A percentile compares a stretch with the other conserved stretches of the same genome.
These are phyloP conservation scores for Baffinella frigidus DNA, from an alignment of 208 protist species.

Conservation along the genomic window DNA sequence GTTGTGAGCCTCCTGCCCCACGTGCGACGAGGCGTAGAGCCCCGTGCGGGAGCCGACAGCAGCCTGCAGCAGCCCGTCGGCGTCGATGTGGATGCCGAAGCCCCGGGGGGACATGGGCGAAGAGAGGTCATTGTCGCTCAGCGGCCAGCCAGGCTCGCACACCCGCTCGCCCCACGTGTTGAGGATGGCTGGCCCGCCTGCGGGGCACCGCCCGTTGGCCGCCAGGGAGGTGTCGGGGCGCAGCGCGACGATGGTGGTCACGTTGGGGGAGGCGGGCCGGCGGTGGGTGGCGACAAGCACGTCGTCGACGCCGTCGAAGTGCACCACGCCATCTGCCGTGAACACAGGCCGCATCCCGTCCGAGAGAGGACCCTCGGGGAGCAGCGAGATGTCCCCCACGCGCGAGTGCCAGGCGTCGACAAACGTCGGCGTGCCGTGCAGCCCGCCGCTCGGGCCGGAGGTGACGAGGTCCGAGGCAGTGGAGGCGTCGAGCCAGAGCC, in stretches of 20 bases:
- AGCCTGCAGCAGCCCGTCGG: not conserved
- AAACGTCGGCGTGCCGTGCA: not conserved
- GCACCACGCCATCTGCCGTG: not conserved
- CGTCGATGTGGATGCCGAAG: not conserved
- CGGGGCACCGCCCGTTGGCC: not conserved
- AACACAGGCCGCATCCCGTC: not conserved
- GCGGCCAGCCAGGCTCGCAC: not conserved
- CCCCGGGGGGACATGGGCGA: not conserved
- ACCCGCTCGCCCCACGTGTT: not conserved
- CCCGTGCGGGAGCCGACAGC: not conserved
- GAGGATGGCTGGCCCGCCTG: not conserved
- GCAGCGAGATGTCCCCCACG: not conserved
- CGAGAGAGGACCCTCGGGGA: not conserved
- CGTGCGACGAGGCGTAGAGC: not conserved
- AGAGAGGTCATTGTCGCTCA: slow-evolving; percentile 15
- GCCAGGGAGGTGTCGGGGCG: not conserved
- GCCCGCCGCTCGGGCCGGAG: not conserved
- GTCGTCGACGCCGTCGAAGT: slow-evolving; percentile 18
- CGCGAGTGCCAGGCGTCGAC: not conserved
- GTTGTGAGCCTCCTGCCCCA: not conserved
- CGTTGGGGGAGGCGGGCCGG: not conserved
- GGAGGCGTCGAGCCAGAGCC: slow-evolving; percentile 23
- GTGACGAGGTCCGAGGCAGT: not conserved
- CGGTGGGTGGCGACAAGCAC: not conserved
- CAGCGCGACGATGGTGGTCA: slow-evolving; percentile 17